A percentile compares a stretch with the other conserved stretches of the same genome.
Evolutionary conservation across 192 early-diverging fungal species (phyloP).

Genomic region (Rhizophagus clarus): DNA sequence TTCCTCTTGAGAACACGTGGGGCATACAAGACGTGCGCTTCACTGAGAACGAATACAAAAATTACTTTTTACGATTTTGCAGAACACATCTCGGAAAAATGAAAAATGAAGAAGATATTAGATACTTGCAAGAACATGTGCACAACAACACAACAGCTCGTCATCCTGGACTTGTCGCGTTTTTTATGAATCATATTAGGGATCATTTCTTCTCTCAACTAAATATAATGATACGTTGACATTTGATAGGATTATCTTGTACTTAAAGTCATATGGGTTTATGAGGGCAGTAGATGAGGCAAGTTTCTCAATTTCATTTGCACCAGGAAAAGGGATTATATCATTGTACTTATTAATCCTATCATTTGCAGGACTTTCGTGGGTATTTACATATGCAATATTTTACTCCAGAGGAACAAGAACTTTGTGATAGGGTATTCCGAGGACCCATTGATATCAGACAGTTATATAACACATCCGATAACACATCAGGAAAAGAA

Average conservation of each 20-base stretch:
- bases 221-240: conserved; percentile 15
- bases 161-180: conserved; percentile 6
- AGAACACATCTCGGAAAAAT: background rate
- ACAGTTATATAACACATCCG: too few relatives aligned
- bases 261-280: conserved; percentile 21
- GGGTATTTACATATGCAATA: too few relatives aligned
- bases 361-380: too few relatives aligned
- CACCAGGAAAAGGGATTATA: background rate
- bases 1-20: background rate
- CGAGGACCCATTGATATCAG: too few relatives aligned
- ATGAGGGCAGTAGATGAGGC: conserved; percentile 17
- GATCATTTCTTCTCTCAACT: background rate
- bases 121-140: background rate
- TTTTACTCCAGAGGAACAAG: too few relatives aligned
- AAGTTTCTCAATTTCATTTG: conserved; percentile 18
- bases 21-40: conserved; percentile 22
- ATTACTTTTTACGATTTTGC: conserved; percentile 15
- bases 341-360: conserved; percentile 22
- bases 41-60: conserved; percentile 21
- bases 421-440: too few relatives aligned
- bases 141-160: conserved; percentile 5
- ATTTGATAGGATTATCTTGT: conserved; percentile 20
- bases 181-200: conserved; percentile 6
- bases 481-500: too few relatives aligned
- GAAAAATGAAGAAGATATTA: too few relatives aligned